Evolutionary conservation across 2,329 filamentous ascomycete species (phyloP), one percentile per base, ranked within the genome.

Genomic region (Xylaria polymorpha): DNA sequence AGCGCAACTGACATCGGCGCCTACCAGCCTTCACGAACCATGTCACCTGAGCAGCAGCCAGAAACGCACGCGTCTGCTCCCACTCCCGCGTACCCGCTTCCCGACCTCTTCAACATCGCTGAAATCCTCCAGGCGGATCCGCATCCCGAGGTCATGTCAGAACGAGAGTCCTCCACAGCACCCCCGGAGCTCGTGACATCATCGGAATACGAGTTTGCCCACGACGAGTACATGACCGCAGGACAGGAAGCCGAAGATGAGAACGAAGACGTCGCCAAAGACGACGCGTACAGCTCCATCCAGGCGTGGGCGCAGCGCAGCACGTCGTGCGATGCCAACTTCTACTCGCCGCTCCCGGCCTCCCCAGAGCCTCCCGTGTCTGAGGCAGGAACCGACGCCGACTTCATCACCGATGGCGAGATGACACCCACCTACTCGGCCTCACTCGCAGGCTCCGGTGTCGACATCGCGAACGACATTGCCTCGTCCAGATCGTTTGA

Each of bases 241-340:
- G 83, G 84, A 50, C 82, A 86, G 72, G 81, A 84, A 3, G 80
- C 84, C 64, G 67, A 74, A 43, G 22, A 18, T 12, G 37, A 43
- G 18, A 22, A 29, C 12, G 37, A 57, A 9, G 22, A 18, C 10
- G 35, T 37, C 14, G 10, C 20, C 22, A 76, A 20, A 35, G 14
- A 55, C n/a, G 51, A 85, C 15, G 84, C 86, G 1, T 90, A 86
- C 74, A 85, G 85, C 55, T 88, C 87, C 1, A 90, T 91, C 72
- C 87, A 91, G 75, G 89, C 88, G 0, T 91, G 89, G 88, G 88
- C 88, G 1, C 85, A 88, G 72, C 84, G 88, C 72, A 85, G 88
- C 72, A 80, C 83, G 67, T 86, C 85, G 4, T 58, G 44, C 25
- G 81, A 81, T 74, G 79, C 81, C 10, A 83, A 84, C 74, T 90